Percentiles rank a stretch among this genome's conserved stretches.
Conservation (phyloP, 2,329 filamentous ascomycete genomes). For the Cytospora leucostoma region DNA sequence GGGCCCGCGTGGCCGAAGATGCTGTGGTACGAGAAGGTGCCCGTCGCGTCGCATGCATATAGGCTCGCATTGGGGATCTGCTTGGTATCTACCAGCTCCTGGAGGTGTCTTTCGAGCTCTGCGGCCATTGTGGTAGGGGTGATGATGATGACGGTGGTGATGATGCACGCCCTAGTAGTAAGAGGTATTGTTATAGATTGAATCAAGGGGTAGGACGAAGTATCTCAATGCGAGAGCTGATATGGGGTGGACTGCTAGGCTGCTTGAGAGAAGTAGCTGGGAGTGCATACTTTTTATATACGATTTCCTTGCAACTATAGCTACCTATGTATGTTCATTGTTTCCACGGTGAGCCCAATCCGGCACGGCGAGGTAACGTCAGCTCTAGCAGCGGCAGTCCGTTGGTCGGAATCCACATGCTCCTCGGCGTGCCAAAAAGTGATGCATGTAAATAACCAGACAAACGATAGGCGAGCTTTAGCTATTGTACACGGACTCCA, state of each 20-base stretch:
- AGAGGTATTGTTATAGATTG: not conserved
- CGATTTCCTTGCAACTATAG: too few relatives aligned
- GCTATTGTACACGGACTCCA: too few relatives aligned
- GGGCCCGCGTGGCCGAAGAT: constrained; percentile 45
- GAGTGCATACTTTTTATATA: too few relatives aligned
- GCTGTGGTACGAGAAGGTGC: constrained; percentile 44
- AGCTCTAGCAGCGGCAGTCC: not conserved
- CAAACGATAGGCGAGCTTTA: too few relatives aligned
- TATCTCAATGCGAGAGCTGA: not conserved
- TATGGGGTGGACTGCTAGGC: not conserved
- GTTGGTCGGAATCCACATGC: not conserved
- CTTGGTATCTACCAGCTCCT: constrained; percentile 44
- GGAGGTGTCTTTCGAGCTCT: constrained; percentile 42
- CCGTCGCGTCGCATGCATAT: constrained; percentile 42
- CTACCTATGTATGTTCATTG: not conserved
- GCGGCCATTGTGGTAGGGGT: constrained; percentile 15
- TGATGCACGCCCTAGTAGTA: not conserved
- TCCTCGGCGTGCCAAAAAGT: constrained; percentile 13
- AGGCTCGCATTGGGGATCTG: constrained; percentile 48
- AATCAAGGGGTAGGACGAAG: too few relatives aligned
- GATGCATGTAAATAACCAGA: not conserved
- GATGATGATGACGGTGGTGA: too few relatives aligned
- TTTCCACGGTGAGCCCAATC: constrained; percentile 1
- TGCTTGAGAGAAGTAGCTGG: not conserved
- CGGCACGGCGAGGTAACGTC: not conserved